Conservation (phyloP, 148 eudicot species). For the Arbutus unedo region DNA sequence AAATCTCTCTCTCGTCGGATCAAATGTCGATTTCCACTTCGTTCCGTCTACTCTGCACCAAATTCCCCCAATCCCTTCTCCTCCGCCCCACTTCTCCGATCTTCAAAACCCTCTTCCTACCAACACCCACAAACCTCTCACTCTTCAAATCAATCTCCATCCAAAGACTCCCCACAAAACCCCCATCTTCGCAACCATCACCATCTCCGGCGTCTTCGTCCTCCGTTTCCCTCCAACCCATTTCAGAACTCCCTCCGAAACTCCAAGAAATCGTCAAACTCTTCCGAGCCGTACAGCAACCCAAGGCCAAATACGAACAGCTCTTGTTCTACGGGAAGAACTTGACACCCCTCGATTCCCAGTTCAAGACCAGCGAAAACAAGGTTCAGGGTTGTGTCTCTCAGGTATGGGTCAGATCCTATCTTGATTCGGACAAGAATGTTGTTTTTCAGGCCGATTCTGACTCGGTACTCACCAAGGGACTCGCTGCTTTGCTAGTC, state of each 20-base stretch:
- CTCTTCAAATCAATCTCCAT: slow-evolving; percentile 54
- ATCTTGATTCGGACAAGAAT: slow-evolving; percentile 40
- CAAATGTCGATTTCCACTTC: slow-evolving; percentile 49
- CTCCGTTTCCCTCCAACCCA: slow-evolving; percentile 42
- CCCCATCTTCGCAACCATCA: slow-evolving; percentile 13
- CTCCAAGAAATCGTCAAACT: slow-evolving; percentile 75
- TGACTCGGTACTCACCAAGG: slow-evolving; percentile 78
- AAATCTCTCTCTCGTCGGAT: neutral
- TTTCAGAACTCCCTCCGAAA: slow-evolving; percentile 73
- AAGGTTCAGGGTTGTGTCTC: slow-evolving; percentile 95
- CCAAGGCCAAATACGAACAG: slow-evolving; percentile 84
- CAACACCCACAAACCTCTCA: slow-evolving; percentile 13
- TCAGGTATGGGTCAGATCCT: slow-evolving; percentile 91
- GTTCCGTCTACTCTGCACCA: slow-evolving; percentile 28
- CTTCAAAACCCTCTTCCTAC: slow-evolving; percentile 25
- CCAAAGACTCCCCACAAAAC: slow-evolving; percentile 49
- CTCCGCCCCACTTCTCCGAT: slow-evolving; percentile 27
- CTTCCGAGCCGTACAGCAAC: slow-evolving; percentile 59
- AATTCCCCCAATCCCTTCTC: slow-evolving; percentile 33
- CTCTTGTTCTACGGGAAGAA: slow-evolving; percentile 63
- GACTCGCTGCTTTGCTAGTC: slow-evolving; percentile 86
- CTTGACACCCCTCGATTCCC: slow-evolving; percentile 47
- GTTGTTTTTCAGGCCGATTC: slow-evolving; percentile 81
- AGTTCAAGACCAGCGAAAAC: slow-evolving; percentile 57
- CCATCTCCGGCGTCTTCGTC: slow-evolving; percentile 31